Conservation (phyloP, 495 filamentous ascomycete genomes). For the Podospora pseudopauciseta region DNA sequence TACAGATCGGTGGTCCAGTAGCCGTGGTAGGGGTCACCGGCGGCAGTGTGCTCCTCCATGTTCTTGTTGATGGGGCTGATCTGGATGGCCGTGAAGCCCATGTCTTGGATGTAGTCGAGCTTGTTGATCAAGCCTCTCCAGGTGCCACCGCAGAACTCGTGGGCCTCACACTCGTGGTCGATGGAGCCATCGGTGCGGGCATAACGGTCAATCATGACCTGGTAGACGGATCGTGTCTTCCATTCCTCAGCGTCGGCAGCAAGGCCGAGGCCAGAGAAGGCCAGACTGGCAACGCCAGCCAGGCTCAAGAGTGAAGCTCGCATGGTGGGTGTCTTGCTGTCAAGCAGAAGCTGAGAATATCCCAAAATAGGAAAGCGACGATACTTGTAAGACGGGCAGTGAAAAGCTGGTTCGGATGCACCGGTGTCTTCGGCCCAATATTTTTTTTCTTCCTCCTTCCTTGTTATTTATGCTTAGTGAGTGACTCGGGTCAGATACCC, state of each 20-base stretch:
- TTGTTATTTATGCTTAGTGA: conserved; percentile 21
- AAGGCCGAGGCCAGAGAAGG: conserved; percentile 25
- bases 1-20: conserved; percentile 72
- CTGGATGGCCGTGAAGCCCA: conserved; percentile 82
- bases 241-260: conserved; percentile 45
- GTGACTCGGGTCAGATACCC: conserved; percentile 27
- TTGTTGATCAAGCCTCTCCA: conserved; percentile 45
- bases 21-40: conserved; percentile 64
- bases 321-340: conserved; percentile 18
- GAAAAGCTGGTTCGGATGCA: conserved; percentile 8
- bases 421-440: conserved; percentile 12
- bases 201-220: conserved; percentile 72
- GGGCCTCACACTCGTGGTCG: conserved; percentile 51
- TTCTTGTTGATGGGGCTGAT: conserved; percentile 72
- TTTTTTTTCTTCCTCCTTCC: conserved; percentile 3
- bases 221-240: conserved; percentile 66
- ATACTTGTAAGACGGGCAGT: conserved; percentile 10
- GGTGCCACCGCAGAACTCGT: conserved; percentile 70
- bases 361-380: not conserved
- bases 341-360: not conserved
- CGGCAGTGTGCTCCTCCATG: conserved; percentile 46
- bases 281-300: conserved; percentile 23
- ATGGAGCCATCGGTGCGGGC: conserved; percentile 63
- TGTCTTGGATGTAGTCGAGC: conserved; percentile 42
- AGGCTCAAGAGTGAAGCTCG: conserved; percentile 22